Base-by-base conservation (phyloP, 768 basidiomycete genomes). In the Rubroboletus pulcherrimus region DNA sequence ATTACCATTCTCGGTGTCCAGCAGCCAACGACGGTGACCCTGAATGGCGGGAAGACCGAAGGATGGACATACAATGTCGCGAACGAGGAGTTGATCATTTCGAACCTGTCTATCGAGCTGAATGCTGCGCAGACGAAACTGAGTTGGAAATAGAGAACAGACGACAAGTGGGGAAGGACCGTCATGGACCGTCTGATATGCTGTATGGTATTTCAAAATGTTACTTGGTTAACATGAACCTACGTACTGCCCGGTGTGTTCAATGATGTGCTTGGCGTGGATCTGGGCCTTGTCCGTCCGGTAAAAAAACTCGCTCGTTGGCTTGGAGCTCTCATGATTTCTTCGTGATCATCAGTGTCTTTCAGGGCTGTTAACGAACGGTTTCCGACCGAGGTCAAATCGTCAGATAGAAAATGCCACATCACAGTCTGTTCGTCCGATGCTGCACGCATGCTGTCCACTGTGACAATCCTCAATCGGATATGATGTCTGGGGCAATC, bases 1-100 rank as follows among this genome's bases (percentile, higher is more conserved):
- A 66, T 90, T 45, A 86, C 80, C 3, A 63, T 91, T 11, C 76
- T 90, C 19, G 87, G 87, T 0, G 78, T 81, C 7, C 55, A 64
- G n/a, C 68, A 67, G 29, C 83, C 84, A 5, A 59, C 44, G 12
- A 51, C 39, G 6, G 78, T 85, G 5, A 66, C 55, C 7, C 50
- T 83, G 35, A 68, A 78, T 51, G 77, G 77, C 15, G 59, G 68
- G 37, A 49, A 7, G 5, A 59, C 75, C 12, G 39, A 62, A 8
- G 64, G 56, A 24, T 81, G 78, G 78, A 64, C 63, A 15, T 85
- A 81, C 61, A 57, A 70, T 26, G 58, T 54, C 0, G 63, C 64
- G 10, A 73, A 74, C 40, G 66, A 76, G 54, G 75, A 78, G 64
- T 62, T 86, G 53, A 71, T 80, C 30, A 47, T 80, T 4, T 56